phyloP scores from a whole-genome alignment of 441 rosid species.

The Pelargonium citronellum region DNA sequence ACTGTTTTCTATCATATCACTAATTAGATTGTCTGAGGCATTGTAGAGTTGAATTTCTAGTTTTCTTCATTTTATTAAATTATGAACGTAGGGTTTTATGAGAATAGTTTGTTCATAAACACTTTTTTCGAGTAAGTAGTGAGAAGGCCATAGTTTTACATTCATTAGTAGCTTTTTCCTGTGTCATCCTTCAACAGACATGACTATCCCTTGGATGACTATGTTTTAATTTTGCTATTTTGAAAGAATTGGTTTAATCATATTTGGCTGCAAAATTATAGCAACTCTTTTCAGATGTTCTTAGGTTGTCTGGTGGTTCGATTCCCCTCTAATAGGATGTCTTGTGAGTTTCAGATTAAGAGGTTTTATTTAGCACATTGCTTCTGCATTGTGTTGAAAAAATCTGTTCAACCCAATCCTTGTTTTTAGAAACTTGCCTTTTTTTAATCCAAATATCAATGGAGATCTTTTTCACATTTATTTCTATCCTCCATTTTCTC shows the following conservation, averaged over 20 bases:
- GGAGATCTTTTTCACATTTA: no score
- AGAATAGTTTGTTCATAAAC: neutral
- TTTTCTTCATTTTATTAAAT: neutral
- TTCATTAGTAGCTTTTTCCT: no score
- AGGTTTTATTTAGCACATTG: neutral
- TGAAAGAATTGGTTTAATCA: neutral
- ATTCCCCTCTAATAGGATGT: neutral
- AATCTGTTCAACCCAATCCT: neutral
- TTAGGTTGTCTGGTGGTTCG: neutral
- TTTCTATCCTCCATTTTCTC: neutral
- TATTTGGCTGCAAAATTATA: neutral
- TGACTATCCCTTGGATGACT: no score
- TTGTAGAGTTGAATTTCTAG: neutral
- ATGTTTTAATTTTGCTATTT: neutral
- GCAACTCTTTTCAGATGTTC: neutral
- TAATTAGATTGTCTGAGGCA: neutral
- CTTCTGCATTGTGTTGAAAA: slow-evolving; percentile 19
- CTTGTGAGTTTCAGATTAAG: neutral
- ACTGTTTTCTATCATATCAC: neutral
- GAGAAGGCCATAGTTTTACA: no score
- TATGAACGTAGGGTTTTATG: neutral
- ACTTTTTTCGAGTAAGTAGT: neutral
- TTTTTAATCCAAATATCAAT: no score
- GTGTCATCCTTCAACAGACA: no score
- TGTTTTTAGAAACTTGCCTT: no score